Evolutionary conservation across 129 eudicot genomes (phyloP), one percentile per base, ranked within the genome.

Genomic region (Kitagawia praeruptora): DNA sequence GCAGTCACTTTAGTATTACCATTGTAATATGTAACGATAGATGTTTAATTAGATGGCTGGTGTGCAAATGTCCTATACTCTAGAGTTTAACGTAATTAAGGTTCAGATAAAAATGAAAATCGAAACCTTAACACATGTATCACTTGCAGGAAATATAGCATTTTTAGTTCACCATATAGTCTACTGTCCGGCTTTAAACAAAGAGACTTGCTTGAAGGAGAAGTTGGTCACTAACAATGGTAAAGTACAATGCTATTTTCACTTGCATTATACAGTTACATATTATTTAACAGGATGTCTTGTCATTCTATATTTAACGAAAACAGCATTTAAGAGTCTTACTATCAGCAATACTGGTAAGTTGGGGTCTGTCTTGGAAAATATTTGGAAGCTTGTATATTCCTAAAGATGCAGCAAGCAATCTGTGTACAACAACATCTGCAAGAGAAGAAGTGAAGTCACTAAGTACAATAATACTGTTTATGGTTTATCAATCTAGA

Each of bases 381-480:
- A 92, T 70, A 76, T 84, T 79, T 78, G 97, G 98, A 79, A 95
- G 92, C 85, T 86, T 90, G 89, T 80, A 87, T 84, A 90, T 95
- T 69, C 93, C 98, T 84, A 95, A 85, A 56, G 98, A 85, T 74
- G 98, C 98, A 84, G 98, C 98, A 79, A 95, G 98, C 89, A 95
- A 87, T 77, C 98, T 87, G 86, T 95, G 98, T 47, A 95, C 98
- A 77, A 92, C 80, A n/a, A 95, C 98, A 90, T 95, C 98, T 95
- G 87, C 87, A 88, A 87, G 71, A 79, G 84, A 80, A 78, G 58
- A 77, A 28, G 42, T 48, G 37, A 27, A 25, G 31, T 61, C 15
- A 10, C 34, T 2, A n/a, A n/a, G 8, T 25, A 61, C 31, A 58
- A 23, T 53, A 7, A 23, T 58, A 8, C 15, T 9, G 15, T 61